Percentiles rank a stretch among this genome's conserved stretches.
phyloP scores from a whole-genome alignment of 225 moss, liverwort and hornwort genomes.

The Polytrichum formosum region DNA sequence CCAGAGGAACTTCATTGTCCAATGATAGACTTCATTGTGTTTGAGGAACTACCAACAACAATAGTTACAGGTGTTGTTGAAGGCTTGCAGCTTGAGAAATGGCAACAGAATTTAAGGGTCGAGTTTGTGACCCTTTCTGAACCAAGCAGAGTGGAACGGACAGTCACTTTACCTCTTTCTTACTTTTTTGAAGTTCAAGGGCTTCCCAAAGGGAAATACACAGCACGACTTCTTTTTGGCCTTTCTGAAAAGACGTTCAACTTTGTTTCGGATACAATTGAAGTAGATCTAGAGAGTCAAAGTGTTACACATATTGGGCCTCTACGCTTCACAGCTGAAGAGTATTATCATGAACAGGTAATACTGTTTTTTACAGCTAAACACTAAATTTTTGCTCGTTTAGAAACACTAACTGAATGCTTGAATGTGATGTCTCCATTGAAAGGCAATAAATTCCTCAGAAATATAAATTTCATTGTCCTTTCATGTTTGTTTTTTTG shows the following conservation, averaged over 20 bases:
- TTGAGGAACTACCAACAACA: constrained; percentile 65
- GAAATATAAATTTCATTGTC: neutral
- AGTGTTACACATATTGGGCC: constrained; percentile 54
- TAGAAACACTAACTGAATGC: too few species aligned
- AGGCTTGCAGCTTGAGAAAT: constrained; percentile 60
- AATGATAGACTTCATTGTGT: constrained; percentile 83
- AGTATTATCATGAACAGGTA: constrained; percentile 58
- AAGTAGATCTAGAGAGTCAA: constrained; percentile 55
- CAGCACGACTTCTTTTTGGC: constrained; percentile 46
- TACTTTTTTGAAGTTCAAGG: constrained; percentile 81
- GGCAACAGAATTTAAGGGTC: constrained; percentile 68
- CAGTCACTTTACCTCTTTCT: constrained; percentile 48
- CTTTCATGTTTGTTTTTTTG: neutral
- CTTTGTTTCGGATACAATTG: constrained; percentile 53
- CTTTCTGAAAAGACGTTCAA: constrained; percentile 54
- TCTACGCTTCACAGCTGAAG: constrained; percentile 59
- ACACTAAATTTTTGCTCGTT: too few species aligned
- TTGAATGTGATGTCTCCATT: too few species aligned
- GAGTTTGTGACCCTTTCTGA: constrained; percentile 48
- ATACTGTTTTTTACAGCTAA: neutral
- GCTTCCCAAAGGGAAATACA: constrained; percentile 61
- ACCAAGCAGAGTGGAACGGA: constrained; percentile 44
- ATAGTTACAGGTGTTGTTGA: constrained; percentile 67
- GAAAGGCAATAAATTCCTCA: neutral
- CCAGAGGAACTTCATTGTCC: too few species aligned